Conservation (phyloP, 768 basidiomycete species). For the Pleurotus tuber-regium region DNA sequence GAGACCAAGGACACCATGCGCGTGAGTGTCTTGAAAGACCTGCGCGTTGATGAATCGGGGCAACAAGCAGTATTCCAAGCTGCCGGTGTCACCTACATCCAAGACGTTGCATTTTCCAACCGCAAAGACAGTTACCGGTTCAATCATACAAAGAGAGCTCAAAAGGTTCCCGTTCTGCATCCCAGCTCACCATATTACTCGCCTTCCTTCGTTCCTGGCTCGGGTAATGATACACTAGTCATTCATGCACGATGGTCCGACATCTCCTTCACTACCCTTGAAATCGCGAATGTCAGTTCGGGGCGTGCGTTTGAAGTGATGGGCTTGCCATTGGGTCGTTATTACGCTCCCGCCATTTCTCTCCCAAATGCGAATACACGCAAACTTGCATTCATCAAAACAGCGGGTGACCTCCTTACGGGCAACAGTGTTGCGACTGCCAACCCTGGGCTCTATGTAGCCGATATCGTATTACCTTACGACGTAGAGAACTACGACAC, state of each 20-base stretch:
- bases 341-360: constrained; percentile 57
- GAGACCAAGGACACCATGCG: constrained; percentile 58
- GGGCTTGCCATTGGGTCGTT: constrained; percentile 63
- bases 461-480: constrained; percentile 49
- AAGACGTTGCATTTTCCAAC: constrained; percentile 31
- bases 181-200: constrained; percentile 57
- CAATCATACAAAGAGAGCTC: constrained; percentile 22
- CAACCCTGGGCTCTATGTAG: constrained; percentile 61
- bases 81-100: constrained; percentile 55
- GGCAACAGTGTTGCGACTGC: constrained; percentile 67
- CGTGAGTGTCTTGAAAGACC: constrained; percentile 59
- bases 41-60: constrained; percentile 54
- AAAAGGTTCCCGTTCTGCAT: constrained; percentile 46
- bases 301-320: constrained; percentile 44
- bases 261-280: constrained; percentile 57
- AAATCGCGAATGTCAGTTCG: constrained; percentile 53
- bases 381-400: constrained; percentile 65
- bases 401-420: constrained; percentile 53
- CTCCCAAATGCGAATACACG: constrained; percentile 32
- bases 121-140: neutral
- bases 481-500: constrained; percentile 8
- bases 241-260: constrained; percentile 73
- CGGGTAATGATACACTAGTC: constrained; percentile 36
- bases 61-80: constrained; percentile 60
- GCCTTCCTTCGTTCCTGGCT: constrained; percentile 56